Evolutionary conservation across 2,329 filamentous ascomycete species (phyloP), one percentile per base, ranked within the genome.

Genomic region (Alternaria rosae): DNA sequence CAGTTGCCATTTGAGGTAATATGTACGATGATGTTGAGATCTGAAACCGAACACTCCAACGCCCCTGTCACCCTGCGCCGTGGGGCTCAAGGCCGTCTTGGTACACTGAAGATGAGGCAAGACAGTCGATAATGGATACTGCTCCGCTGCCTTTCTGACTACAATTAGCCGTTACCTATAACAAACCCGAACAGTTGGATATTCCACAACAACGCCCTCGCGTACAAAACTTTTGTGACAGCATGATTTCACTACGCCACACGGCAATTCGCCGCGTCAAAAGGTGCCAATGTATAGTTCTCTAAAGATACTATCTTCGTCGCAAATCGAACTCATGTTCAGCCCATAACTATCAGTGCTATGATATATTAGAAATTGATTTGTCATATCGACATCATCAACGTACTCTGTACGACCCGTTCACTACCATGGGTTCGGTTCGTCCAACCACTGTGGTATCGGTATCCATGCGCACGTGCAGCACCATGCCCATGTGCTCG

Each of bases 401-500:
- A 26, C 72, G 63, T 65, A 74, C 72, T 51, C 45, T 56, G 43
- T 67, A 68, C 51, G 64, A 66, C n/a, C 76, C 75, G 59, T 77
- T 72, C 26, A 71, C 75, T 42, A 78, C 70, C 28, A 71, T 64
- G 25, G 76, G 76, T 38, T 68, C 69, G 38, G 73, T 59, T 26
- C 71, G 70, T 17, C 74, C 76, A 44, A 80, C 71, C 15, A 76
- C 64, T 3, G 77, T 79, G 7, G 72, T 67, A 11, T 79, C 75
- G 7, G 68, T 73, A 51, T 79, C 77, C 56, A 78, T 65, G 45
- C 77, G 76, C 20, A 77, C 76, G 20, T 64, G 71, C 44, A 80
- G 59, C 12, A 54, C 70, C 71, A 71, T 76, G 5, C 71, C 75
- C 69, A 73, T 72, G 62, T 77, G 73, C 21, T 61, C 41, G 38